These are phyloP conservation scores for Cercospora sp. DNA, from an alignment of 2,329 filamentous ascomycete genomes.

Conservation along the genomic window DNA sequence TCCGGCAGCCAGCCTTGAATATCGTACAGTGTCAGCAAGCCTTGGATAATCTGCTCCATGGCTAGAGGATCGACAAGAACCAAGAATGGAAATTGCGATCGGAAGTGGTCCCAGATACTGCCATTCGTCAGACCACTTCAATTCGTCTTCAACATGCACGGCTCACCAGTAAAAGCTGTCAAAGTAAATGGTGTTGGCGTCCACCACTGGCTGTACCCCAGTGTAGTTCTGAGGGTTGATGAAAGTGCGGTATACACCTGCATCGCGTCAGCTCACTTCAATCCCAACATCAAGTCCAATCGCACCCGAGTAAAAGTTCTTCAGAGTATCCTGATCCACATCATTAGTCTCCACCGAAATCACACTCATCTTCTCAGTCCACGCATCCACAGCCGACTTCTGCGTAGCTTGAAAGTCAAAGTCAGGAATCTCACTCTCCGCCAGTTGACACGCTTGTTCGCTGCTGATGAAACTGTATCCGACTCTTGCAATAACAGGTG, in stretches of 20 bases:
- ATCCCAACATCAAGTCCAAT: neutral
- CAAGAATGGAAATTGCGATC: constrained; percentile 64
- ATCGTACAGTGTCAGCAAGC: constrained; percentile 67
- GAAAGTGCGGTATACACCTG: constrained; percentile 47
- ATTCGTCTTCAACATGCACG: too few species aligned
- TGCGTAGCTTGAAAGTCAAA: constrained; percentile 61
- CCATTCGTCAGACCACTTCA: too few species aligned
- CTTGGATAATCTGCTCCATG: constrained; percentile 67
- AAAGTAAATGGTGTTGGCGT: constrained; percentile 27
- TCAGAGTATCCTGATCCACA: constrained; percentile 34
- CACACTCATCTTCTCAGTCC: constrained; percentile 43
- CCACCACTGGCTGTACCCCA: constrained; percentile 44
- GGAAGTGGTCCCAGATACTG: constrained; percentile 68
- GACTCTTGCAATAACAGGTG: constrained; percentile 53
- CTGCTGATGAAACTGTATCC: constrained; percentile 68
- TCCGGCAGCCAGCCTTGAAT: constrained; percentile 72
- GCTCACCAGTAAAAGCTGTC: constrained; percentile 34
- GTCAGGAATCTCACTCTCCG: constrained; percentile 59
- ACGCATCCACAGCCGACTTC: constrained; percentile 41
- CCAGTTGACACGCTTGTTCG: constrained; percentile 59
- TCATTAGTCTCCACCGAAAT: constrained; percentile 42
- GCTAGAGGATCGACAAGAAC: constrained; percentile 63
- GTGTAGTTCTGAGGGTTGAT: constrained; percentile 51
- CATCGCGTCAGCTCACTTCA: constrained; percentile 42
- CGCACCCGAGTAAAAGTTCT: constrained; percentile 52